Percentiles rank a stretch among this genome's conserved stretches.
Evolutionary conservation across 106 monocot species (phyloP).

Genomic region (Amphibolis antarctica): DNA sequence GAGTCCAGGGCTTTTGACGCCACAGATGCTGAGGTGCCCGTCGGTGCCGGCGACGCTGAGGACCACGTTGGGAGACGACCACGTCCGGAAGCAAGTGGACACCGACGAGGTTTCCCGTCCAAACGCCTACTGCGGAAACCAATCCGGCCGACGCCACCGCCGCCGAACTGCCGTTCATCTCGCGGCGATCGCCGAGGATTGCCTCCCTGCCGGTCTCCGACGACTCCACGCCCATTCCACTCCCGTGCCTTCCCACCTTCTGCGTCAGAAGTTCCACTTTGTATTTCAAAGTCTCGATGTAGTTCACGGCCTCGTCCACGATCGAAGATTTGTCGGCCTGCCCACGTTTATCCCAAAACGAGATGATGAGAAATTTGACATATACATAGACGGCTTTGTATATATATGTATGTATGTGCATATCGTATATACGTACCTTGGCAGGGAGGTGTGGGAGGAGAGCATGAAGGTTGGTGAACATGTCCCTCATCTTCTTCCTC

Average conservation of each 20-base stretch:
- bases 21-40: slow-evolving; percentile 43
- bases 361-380: background rate
- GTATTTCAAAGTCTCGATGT: slow-evolving; percentile 41
- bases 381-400: background rate
- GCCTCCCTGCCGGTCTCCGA: slow-evolving; percentile 7
- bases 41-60: slow-evolving; percentile 40
- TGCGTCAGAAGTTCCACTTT: slow-evolving; percentile 31
- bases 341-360: background rate
- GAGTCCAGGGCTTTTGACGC: slow-evolving; percentile 26
- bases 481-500: slow-evolving; percentile 9
- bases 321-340: slow-evolving; percentile 66
- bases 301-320: slow-evolving; percentile 49
- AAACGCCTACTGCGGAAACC: background rate
- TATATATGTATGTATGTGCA: too few relatives aligned
- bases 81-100: slow-evolving; percentile 26
- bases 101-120: background rate
- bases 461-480: slow-evolving; percentile 7
- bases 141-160: background rate
- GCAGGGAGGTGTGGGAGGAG: slow-evolving; percentile 6
- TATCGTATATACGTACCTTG: background rate
- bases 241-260: slow-evolving; percentile 28
- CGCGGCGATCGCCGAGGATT: slow-evolving; percentile 16
- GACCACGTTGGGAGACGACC: slow-evolving; percentile 47
- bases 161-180: background rate
- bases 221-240: background rate